phyloP scores from a whole-genome alignment of 2,329 filamentous ascomycete species.

The Lasiodiplodia sp. region DNA sequence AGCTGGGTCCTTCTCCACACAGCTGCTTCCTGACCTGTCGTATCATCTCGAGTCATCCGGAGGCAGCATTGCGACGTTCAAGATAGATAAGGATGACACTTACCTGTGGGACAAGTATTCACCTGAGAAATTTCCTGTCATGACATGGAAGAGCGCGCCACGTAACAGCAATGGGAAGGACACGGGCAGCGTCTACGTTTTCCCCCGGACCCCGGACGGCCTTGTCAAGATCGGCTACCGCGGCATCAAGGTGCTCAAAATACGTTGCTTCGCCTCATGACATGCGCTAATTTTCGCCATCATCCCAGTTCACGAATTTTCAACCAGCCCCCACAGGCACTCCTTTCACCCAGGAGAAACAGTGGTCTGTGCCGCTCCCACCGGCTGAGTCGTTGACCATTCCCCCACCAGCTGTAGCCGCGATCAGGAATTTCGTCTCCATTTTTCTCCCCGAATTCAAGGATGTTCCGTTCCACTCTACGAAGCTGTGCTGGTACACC shows the following conservation, averaged over 20 bases:
- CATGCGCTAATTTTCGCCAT: neutral
- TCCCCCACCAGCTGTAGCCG: neutral
- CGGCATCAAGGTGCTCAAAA: neutral
- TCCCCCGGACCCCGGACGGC: neutral
- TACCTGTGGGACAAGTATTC: slow-evolving; percentile 4
- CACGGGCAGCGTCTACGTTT: slow-evolving; percentile 6
- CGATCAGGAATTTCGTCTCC: neutral
- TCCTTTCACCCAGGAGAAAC: slow-evolving; percentile 2
- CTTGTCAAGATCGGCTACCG: slow-evolving; percentile 7
- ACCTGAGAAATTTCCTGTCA: neutral
- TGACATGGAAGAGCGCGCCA: slow-evolving; percentile 1
- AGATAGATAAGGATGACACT: neutral
- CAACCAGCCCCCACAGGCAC: neutral
- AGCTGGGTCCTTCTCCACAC: slow-evolving; percentile 3
- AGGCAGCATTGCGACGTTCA: neutral
- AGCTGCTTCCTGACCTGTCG: neutral
- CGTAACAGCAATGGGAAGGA: neutral
- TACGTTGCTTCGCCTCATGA: too few species aligned
- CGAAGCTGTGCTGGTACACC: slow-evolving; percentile 13
- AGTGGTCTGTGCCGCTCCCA: slow-evolving; percentile 1
- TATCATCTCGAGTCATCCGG: slow-evolving; percentile 6
- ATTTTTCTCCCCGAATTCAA: slow-evolving; percentile 8
- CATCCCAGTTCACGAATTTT: slow-evolving; percentile 9
- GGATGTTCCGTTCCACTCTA: neutral
- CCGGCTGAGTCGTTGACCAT: neutral